Evolutionary conservation across 176 grass and related monocot species (phyloP).

Genomic region (Tillandsia leiboldiana): DNA sequence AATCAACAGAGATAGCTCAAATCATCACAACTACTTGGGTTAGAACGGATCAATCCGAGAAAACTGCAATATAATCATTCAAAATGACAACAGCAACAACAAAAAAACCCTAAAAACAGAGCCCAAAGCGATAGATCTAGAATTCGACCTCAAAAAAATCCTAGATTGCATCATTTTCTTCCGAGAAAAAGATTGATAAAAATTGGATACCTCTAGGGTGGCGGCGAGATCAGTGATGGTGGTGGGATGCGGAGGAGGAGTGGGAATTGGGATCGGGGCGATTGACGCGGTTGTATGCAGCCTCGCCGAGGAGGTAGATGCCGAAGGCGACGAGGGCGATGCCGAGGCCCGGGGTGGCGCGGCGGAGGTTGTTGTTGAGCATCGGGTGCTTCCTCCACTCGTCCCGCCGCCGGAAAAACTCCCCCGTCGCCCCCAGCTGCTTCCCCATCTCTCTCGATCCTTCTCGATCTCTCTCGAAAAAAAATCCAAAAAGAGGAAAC

Average conservation of each 20-base stretch:
- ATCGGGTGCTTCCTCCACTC: slow-evolving; percentile 84
- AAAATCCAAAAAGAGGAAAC: too few relatives aligned
- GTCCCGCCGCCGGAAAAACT: slow-evolving; percentile 90
- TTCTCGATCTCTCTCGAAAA: neutral
- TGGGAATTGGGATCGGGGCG: slow-evolving; percentile 30
- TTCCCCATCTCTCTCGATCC: slow-evolving; percentile 6
- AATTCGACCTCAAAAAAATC: neutral
- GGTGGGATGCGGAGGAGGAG: slow-evolving; percentile 29
- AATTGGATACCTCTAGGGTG: neutral
- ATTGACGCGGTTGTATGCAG: slow-evolving; percentile 65
- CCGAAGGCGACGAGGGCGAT: slow-evolving; percentile 94
- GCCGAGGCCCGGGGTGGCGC: slow-evolving; percentile 70
- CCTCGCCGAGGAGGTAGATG: slow-evolving; percentile 86
- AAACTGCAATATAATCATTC: neutral
- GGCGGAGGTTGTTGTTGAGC: slow-evolving; percentile 72
- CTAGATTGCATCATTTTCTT: neutral
- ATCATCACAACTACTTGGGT: neutral
- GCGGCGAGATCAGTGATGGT: neutral
- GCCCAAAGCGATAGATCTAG: slow-evolving; percentile 18
- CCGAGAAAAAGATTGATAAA: neutral
- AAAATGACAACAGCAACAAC: too few relatives aligned
- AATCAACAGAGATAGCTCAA: too few relatives aligned
- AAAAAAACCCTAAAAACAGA: neutral
- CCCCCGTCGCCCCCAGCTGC: slow-evolving; percentile 60
- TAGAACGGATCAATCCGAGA: neutral